These are phyloP conservation scores for Agastache rugosa DNA, from an alignment of 257 asterid genomes.

Conservation along the genomic window DNA sequence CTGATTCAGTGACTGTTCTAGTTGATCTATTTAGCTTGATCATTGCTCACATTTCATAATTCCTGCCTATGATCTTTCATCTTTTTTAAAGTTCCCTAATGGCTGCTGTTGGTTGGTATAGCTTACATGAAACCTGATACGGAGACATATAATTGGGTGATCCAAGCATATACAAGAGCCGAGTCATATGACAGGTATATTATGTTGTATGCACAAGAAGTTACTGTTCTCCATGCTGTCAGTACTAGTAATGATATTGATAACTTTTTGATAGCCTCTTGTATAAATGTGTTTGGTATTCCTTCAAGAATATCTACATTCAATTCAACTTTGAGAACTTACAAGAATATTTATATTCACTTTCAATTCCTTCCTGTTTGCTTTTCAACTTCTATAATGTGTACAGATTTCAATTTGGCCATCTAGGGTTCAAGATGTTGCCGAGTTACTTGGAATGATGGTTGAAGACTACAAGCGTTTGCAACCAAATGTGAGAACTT, in stretches of 20 bases:
- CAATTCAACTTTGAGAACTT: not conserved
- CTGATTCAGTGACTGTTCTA: slow-evolving; percentile 25
- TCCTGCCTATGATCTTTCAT: slow-evolving; percentile 18
- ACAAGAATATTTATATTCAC: slow-evolving; percentile 8
- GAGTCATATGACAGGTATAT: slow-evolving; percentile 93
- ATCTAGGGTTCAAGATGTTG: slow-evolving; percentile 97
- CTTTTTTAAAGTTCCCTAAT: slow-evolving; percentile 31
- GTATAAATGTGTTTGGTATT: not conserved
- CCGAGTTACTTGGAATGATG: slow-evolving; percentile 98
- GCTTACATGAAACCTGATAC: slow-evolving; percentile 95
- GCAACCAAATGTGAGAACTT: slow-evolving; percentile 98
- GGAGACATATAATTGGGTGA: slow-evolving; percentile 98
- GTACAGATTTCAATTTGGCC: slow-evolving; percentile 35
- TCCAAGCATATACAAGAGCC: slow-evolving; percentile 98
- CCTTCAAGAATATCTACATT: slow-evolving; percentile 1
- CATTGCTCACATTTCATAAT: slow-evolving; percentile 20
- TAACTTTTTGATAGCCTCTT: slow-evolving; percentile 14
- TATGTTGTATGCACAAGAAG: slow-evolving; percentile 18
- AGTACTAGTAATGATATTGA: not conserved
- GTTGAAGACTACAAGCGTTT: slow-evolving; percentile 90
- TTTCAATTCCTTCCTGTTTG: slow-evolving; percentile 27
- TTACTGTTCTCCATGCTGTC: slow-evolving; percentile 1
- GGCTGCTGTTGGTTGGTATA: slow-evolving; percentile 49
- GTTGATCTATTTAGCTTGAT: slow-evolving; percentile 25
- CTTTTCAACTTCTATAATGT: slow-evolving; percentile 31